Percentiles rank a stretch among this genome's conserved stretches.
These are phyloP conservation scores for Xylaria intraflava DNA, from an alignment of 495 filamentous ascomycete genomes.

Conservation along the genomic window DNA sequence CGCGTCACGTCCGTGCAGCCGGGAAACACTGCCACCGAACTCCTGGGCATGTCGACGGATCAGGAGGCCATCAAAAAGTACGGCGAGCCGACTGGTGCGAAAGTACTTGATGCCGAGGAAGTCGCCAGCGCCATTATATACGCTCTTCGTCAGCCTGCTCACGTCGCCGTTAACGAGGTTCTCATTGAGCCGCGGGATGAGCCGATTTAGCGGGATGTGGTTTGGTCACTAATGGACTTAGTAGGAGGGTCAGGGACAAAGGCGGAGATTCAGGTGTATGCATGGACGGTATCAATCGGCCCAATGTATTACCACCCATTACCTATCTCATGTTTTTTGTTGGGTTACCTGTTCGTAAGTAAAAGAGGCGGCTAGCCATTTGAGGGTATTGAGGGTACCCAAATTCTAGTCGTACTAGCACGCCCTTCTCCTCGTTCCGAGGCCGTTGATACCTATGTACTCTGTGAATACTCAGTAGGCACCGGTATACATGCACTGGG, in stretches of 20 bases:
- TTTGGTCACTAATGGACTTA: not conserved
- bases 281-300: too few relatives aligned
- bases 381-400: too few relatives aligned
- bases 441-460: too few relatives aligned
- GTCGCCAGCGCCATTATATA: constrained; percentile 59
- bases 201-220: constrained; percentile 44
- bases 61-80: constrained; percentile 62
- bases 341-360: too few relatives aligned
- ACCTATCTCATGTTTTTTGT: too few relatives aligned
- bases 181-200: constrained; percentile 66
- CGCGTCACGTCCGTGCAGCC: constrained; percentile 61
- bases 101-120: constrained; percentile 57
- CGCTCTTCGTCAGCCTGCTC: constrained; percentile 54
- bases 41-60: constrained; percentile 60
- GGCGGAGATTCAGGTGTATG: too few relatives aligned
- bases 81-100: constrained; percentile 57
- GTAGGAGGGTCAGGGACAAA: not conserved
- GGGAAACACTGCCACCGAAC: constrained; percentile 57
- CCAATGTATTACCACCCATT: too few relatives aligned
- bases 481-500: too few relatives aligned
- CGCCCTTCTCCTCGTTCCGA: too few relatives aligned
- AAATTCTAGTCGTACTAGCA: too few relatives aligned
- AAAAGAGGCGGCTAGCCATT: too few relatives aligned
- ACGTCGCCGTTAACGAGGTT: constrained; percentile 66
- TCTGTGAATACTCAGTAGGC: too few relatives aligned